These are phyloP conservation scores for Fusarium sp. DNA, from an alignment of 2,329 filamentous ascomycete species.

Conservation along the genomic window DNA sequence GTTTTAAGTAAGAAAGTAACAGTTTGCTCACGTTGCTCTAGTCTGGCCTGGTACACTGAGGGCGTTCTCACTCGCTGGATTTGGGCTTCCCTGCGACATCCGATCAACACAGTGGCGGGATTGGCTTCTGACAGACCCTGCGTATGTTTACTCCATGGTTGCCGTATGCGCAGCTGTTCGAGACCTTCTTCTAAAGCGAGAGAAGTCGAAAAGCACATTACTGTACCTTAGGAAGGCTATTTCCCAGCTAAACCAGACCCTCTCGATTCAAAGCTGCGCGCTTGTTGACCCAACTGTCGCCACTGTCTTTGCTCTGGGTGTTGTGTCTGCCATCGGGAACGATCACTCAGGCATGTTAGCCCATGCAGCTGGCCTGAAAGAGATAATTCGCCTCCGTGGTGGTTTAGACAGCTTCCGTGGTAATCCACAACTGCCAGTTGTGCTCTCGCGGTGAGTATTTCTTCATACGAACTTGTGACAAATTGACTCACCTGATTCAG, in stretches of 20 bases:
- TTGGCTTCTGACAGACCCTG: neutral
- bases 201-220: neutral
- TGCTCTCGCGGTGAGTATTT: neutral
- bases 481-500: neutral
- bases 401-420: neutral
- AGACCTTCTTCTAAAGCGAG: neutral
- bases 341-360: neutral
- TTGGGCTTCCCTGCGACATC: neutral
- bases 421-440: neutral
- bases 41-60: neutral
- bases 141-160: neutral
- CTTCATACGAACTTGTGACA: neutral
- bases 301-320: neutral
- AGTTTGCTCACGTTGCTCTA: neutral
- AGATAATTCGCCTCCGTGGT: neutral
- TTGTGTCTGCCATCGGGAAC: neutral
- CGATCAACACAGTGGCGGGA: neutral
- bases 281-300: neutral
- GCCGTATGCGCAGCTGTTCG: neutral
- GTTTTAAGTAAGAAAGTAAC: neutral
- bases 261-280: neutral
- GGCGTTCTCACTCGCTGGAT: neutral
- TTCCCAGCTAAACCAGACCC: neutral
- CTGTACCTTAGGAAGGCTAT: neutral
- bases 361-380: neutral